Evolutionary conservation across 2,329 filamentous ascomycete genomes (phyloP).

Genomic region (Colletotrichum sp.): DNA sequence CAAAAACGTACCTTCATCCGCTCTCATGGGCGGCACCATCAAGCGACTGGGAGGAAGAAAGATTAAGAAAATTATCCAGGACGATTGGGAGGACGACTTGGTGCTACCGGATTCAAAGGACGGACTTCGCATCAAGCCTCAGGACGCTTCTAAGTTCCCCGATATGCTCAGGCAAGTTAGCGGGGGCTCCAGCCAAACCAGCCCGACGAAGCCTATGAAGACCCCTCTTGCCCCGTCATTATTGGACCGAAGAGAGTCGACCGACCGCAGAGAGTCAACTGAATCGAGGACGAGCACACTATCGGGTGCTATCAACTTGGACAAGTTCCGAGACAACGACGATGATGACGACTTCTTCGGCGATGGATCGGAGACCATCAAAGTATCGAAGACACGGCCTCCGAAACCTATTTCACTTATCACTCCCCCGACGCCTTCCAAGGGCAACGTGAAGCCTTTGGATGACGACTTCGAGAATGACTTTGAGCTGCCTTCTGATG

Average conservation of each 20-base stretch:
- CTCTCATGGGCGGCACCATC: slow-evolving; percentile 90
- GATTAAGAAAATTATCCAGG: slow-evolving; percentile 73
- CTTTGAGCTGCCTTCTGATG: slow-evolving; percentile 72
- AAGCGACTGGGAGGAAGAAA: slow-evolving; percentile 83
- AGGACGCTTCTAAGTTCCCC: slow-evolving; percentile 66
- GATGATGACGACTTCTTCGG: slow-evolving; percentile 69
- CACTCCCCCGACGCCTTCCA: slow-evolving; percentile 60
- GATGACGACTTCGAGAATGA: slow-evolving; percentile 76
- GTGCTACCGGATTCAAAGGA: slow-evolving; percentile 67
- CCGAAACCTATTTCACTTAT: slow-evolving; percentile 57
- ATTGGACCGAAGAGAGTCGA: slow-evolving; percentile 32
- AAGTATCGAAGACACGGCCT: slow-evolving; percentile 64
- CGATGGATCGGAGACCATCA: slow-evolving; percentile 70
- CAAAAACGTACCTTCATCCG: slow-evolving; percentile 83
- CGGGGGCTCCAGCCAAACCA: slow-evolving; percentile 55
- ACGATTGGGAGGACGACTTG: slow-evolving; percentile 83
- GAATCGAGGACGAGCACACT: slow-evolving; percentile 37
- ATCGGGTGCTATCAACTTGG: slow-evolving; percentile 59
- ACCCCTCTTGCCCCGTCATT: slow-evolving; percentile 31
- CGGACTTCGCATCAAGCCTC: slow-evolving; percentile 68
- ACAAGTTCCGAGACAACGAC: slow-evolving; percentile 66
- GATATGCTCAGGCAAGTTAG: slow-evolving; percentile 73
- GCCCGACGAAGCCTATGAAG: slow-evolving; percentile 51
- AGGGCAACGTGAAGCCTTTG: slow-evolving; percentile 34
- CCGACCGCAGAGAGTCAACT: slow-evolving; percentile 30